Evolutionary conservation across 768 basidiomycete genomes (phyloP).

Genomic region (Clitopilus passeckerianus): DNA sequence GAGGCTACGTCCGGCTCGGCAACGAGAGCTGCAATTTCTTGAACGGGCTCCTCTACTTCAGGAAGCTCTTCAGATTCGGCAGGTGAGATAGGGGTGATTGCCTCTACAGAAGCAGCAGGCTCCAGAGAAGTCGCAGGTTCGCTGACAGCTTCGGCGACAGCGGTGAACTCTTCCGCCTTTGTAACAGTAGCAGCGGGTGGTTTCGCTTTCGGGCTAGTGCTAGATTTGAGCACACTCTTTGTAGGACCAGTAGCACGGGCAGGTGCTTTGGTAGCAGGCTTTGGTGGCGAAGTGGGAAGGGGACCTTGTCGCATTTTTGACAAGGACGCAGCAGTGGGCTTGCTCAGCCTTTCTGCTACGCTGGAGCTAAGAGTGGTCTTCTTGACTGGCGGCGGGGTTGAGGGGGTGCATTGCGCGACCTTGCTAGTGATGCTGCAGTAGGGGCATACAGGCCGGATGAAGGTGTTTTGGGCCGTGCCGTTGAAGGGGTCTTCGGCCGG

Average conservation of each 20-base stretch:
- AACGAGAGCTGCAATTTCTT: neutral
- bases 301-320: constrained; percentile 48
- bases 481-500: constrained; percentile 26
- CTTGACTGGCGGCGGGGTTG: constrained; percentile 44
- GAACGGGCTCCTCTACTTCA: neutral
- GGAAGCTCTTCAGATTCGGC: neutral
- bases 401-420: constrained; percentile 49
- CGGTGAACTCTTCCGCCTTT: constrained; percentile 15
- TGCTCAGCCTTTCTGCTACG: constrained; percentile 64
- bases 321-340: constrained; percentile 78
- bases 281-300: constrained; percentile 19
- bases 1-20: neutral
- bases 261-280: constrained; percentile 14
- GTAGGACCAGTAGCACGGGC: neutral
- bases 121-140: constrained; percentile 1
- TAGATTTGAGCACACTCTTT: constrained; percentile 23
- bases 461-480: constrained; percentile 54
- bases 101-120: neutral
- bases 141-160: constrained; percentile 5
- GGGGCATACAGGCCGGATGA: constrained; percentile 72
- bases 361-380: constrained; percentile 50
- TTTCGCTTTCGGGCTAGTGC: constrained; percentile 20
- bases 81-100: neutral
- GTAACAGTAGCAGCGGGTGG: constrained; percentile 9
- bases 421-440: constrained; percentile 78